phyloP scores from a whole-genome alignment of 2,329 filamentous ascomycete species.

The Fusarium phyllophilum region DNA sequence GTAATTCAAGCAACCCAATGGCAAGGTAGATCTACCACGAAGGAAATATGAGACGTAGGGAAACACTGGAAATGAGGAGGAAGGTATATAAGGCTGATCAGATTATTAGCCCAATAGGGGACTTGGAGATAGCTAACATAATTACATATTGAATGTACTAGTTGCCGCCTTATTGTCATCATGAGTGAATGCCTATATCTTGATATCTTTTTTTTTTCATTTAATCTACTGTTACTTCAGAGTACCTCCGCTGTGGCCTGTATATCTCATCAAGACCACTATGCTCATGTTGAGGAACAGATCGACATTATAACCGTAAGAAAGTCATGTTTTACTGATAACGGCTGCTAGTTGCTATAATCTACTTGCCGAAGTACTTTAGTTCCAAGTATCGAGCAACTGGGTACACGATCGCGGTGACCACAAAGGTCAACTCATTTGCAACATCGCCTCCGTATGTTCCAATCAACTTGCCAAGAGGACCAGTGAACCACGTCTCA shows the following conservation, averaged over 20 bases:
- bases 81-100: too few species aligned
- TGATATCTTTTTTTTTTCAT: too few species aligned
- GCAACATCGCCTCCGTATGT: not conserved
- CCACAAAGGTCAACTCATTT: constrained; percentile 7
- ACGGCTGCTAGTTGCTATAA: not conserved
- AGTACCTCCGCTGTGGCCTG: too few species aligned
- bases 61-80: not conserved
- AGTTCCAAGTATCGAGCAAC: not conserved
- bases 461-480: constrained; percentile 2
- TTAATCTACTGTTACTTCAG: too few species aligned
- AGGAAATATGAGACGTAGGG: fast-evolving
- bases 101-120: too few species aligned
- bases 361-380: constrained; percentile 6
- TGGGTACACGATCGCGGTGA: constrained; percentile 4
- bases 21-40: too few species aligned
- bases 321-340: not conserved
- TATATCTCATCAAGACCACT: too few species aligned
- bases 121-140: too few species aligned
- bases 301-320: fast-evolving
- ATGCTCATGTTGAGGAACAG: not conserved
- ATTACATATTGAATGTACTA: too few species aligned
- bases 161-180: too few species aligned
- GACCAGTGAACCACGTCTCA: constrained; percentile 6
- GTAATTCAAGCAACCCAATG: too few species aligned
- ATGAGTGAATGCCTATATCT: too few species aligned